Base-by-base conservation (phyloP, 257 asterid species). In the Nicotiana paniculata region DNA sequence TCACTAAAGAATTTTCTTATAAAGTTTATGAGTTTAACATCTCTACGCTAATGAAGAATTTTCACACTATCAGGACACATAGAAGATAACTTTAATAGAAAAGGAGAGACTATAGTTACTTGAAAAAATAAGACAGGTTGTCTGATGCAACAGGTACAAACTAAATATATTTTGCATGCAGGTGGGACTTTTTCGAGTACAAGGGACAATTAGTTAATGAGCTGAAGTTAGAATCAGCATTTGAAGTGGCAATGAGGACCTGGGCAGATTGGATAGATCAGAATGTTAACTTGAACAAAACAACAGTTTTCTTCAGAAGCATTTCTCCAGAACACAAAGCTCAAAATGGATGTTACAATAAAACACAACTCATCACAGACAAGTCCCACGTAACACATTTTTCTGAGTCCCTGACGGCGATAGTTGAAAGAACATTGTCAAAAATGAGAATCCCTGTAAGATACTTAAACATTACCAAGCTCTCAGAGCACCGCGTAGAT, bases 251-350 rank as follows among this genome's bases (percentile, higher is more conserved):
- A 18, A 82, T 82, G 81, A 59, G 63, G 33, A 82, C 85, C 81
- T 82, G 85, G 85, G 77, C 75, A 75, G 21, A 62, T 4, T 82
- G 85, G 85, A 64, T 82, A 6, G 85, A 82, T 16, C 32, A 61
- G 33, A 82, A 74, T 62, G 75, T 82, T 5, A 51, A 82, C 74
- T 30, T 77, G 30, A 82, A 65, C 72, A 74, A 55, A 75, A 82
- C 84, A 12, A 81, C 57, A n/a, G 81, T 82, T 18, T 82, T 74
- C 80, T 82, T 74, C 58, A 58, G 85, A 17, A 82, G 85, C 81
- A 61, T 74, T 74, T 82, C 81, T 58, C 85, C 81, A 43, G 81
- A 74, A 74, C 85, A 82, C 72, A 61, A 74, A 46, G 75, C 75
- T 43, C 58, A 43, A 35, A 11, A 61, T 64, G 66, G 77, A 53